These are phyloP conservation scores for Candida maris DNA, from an alignment of 805 yeast species.

Conservation along the genomic window DNA sequence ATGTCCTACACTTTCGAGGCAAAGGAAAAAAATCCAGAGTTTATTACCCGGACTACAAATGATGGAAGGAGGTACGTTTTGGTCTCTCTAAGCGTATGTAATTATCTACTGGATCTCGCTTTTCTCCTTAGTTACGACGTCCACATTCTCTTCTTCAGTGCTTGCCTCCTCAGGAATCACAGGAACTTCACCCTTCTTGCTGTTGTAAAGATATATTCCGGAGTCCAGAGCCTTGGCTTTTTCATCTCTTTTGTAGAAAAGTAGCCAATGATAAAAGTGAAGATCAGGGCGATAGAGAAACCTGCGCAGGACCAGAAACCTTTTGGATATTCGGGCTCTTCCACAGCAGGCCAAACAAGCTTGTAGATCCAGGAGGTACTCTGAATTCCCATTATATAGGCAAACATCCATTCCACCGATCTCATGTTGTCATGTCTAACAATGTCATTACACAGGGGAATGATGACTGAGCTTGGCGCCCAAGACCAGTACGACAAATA, in stretches of 20 bases:
- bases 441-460: background rate
- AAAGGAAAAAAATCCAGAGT: too few species aligned
- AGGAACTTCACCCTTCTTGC: conserved; percentile 1
- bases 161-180: background rate
- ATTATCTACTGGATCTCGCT: too few species aligned
- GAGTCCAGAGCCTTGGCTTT: conserved; percentile 1
- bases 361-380: background rate
- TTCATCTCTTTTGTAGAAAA: background rate
- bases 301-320: background rate
- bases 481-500: background rate
- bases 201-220: conserved; percentile 3
- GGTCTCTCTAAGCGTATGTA: too few species aligned
- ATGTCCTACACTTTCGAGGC: too few species aligned
- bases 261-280: background rate
- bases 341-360: background rate
- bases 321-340: background rate
- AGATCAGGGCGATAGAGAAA: background rate
- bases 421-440: background rate
- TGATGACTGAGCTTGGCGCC: background rate
- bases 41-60: too few species aligned
- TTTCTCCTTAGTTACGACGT: too few species aligned
- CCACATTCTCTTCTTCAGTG: background rate
- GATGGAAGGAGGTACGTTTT: too few species aligned
- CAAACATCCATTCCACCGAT: background rate
- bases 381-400: background rate